These are phyloP conservation scores for Vitis amurensis DNA, from an alignment of 164 flowering plant species.

Conservation along the genomic window DNA sequence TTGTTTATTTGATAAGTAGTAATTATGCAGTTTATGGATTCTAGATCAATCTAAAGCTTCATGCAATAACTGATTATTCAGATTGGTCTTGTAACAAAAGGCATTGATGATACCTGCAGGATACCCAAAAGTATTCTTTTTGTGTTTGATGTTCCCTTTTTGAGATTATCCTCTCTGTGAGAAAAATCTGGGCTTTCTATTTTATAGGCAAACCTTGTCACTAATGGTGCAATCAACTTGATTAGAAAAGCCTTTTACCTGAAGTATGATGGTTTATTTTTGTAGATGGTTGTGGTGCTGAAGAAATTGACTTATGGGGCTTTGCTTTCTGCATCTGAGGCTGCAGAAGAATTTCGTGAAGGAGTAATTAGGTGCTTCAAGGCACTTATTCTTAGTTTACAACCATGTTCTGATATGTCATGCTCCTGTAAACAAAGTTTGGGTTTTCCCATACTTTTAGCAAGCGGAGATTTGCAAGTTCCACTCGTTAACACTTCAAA, in stretches of 20 bases:
- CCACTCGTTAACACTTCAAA: constrained; percentile 7
- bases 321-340: constrained; percentile 70
- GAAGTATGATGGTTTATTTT: constrained; percentile 6
- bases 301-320: constrained; percentile 84
- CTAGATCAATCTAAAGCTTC: too few species aligned
- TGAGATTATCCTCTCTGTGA: not conserved
- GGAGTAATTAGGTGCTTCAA: constrained; percentile 79
- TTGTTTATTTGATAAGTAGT: too few species aligned
- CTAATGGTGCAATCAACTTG: not conserved
- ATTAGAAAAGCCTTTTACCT: not conserved
- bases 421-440: constrained; percentile 59
- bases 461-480: constrained; percentile 18
- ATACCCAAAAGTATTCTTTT: not conserved
- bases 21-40: too few species aligned
- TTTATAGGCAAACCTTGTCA: not conserved
- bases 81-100: too few species aligned
- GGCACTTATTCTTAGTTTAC: constrained; percentile 59
- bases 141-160: not conserved
- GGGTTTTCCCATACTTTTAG: constrained; percentile 46
- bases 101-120: too few species aligned
- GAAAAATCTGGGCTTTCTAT: not conserved
- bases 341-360: constrained; percentile 92
- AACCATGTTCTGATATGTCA: constrained; percentile 47
- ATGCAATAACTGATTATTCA: too few species aligned
- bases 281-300: constrained; percentile 75